A percentile compares a stretch with the other conserved stretches of the same genome.
Conservation (phyloP, 2,329 filamentous ascomycete genomes). For the Periconia macrospinosa region DNA sequence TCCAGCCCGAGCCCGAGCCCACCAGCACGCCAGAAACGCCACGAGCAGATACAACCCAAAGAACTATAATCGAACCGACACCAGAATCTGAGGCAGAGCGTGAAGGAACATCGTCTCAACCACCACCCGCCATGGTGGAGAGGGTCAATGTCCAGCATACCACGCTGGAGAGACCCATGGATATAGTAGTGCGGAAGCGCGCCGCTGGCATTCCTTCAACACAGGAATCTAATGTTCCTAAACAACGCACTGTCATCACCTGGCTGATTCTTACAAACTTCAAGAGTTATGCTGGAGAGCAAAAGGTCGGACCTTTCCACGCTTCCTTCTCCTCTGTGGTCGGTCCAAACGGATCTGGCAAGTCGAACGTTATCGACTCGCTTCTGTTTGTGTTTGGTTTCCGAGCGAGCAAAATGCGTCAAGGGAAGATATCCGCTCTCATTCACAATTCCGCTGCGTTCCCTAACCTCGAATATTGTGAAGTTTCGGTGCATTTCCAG, state of each 20-base stretch:
- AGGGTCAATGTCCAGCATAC: constrained; percentile 77
- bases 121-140: constrained; percentile 53
- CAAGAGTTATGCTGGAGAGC: constrained; percentile 95
- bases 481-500: constrained; percentile 95
- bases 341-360: constrained; percentile 95
- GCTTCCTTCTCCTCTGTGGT: constrained; percentile 97
- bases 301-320: constrained; percentile 96
- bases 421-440: constrained; percentile 95
- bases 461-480: constrained; percentile 84
- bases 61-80: not conserved
- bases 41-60: constrained; percentile 42
- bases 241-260: constrained; percentile 87
- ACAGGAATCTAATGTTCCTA: constrained; percentile 76
- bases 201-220: constrained; percentile 62
- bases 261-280: constrained; percentile 94
- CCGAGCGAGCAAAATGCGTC: constrained; percentile 97
- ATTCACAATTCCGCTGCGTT: constrained; percentile 94
- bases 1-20: constrained; percentile 57
- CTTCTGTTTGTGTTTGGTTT: constrained; percentile 99
- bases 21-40: not conserved
- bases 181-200: constrained; percentile 87
- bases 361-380: constrained; percentile 98
- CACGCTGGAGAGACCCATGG: constrained; percentile 84
- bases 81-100: constrained; percentile 18
- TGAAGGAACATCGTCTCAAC: constrained; percentile 39